These are phyloP conservation scores for Liriodendron chinense DNA, from an alignment of 164 flowering plant genomes.

Conservation along the genomic window DNA sequence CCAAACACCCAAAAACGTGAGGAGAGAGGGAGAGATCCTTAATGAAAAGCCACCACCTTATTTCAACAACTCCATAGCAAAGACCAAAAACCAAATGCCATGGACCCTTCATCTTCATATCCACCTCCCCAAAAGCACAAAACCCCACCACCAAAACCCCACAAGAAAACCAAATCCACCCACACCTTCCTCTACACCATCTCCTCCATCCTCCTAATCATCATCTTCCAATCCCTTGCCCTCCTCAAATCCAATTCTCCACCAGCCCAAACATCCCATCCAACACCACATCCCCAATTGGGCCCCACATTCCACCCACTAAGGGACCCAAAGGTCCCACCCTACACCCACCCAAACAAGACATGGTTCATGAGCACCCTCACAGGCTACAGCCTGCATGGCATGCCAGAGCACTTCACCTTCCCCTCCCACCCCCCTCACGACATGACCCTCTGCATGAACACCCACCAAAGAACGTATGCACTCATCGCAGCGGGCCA, in stretches of 20 bases:
- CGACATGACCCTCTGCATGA: conserved; percentile 5
- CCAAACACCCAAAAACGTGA: not conserved
- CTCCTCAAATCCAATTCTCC: not conserved
- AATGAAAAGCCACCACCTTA: not conserved
- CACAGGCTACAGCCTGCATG: not conserved
- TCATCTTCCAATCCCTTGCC: conserved; percentile 12
- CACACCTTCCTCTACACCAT: not conserved
- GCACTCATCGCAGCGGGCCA: not conserved
- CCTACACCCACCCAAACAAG: conserved; percentile 14
- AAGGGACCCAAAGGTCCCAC: conserved; percentile 9
- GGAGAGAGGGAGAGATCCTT: not conserved
- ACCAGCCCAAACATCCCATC: not conserved
- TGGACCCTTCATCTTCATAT: conserved; percentile 6
- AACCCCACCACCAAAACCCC: conserved; percentile 1
- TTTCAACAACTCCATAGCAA: not conserved
- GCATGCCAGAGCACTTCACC: conserved; percentile 15
- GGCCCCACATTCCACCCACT: conserved; percentile 12
- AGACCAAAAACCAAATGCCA: not conserved
- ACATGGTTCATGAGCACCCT: conserved; percentile 23
- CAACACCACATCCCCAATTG: not conserved
- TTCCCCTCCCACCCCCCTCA: conserved; percentile 11
- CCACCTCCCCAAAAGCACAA: not conserved
- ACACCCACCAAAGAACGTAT: conserved; percentile 1
- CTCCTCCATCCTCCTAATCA: conserved; percentile 5
- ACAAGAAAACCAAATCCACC: conserved; percentile 1